These are phyloP conservation scores for Populus hybrid DNA, from an alignment of 441 rosid species.

Conservation along the genomic window DNA sequence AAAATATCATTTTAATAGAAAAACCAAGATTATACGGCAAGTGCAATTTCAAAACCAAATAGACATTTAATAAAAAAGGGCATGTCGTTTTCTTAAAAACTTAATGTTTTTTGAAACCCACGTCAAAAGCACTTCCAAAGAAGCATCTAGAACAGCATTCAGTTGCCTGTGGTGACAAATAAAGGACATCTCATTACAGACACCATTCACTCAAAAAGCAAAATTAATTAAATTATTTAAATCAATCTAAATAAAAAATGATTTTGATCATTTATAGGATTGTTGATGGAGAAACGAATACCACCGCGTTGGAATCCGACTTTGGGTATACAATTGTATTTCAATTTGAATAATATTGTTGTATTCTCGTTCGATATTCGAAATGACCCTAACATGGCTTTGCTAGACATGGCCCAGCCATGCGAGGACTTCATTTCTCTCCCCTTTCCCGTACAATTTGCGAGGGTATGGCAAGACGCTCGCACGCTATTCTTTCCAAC, in stretches of 20 bases:
- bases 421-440: conserved; percentile 5
- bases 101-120: no score
- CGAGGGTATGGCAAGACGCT: not conserved
- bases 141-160: not conserved
- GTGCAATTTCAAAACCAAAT: no score
- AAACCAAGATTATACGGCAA: no score
- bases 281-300: not conserved
- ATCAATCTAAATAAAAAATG: not conserved
- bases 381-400: not conserved
- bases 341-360: not conserved
- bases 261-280: not conserved
- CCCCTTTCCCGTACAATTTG: not conserved
- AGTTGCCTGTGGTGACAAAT: not conserved
- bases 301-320: not conserved
- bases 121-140: not conserved
- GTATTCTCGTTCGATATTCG: not conserved
- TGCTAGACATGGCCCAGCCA: not conserved
- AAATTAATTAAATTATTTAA: no score
- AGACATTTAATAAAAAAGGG: no score
- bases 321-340: not conserved
- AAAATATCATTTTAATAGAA: no score
- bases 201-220: not conserved
- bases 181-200: not conserved
- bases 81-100: no score
- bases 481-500: conserved; percentile 16